Base-by-base conservation (phyloP, 2,329 filamentous ascomycete genomes). In the Ophiostoma montium region DNA sequence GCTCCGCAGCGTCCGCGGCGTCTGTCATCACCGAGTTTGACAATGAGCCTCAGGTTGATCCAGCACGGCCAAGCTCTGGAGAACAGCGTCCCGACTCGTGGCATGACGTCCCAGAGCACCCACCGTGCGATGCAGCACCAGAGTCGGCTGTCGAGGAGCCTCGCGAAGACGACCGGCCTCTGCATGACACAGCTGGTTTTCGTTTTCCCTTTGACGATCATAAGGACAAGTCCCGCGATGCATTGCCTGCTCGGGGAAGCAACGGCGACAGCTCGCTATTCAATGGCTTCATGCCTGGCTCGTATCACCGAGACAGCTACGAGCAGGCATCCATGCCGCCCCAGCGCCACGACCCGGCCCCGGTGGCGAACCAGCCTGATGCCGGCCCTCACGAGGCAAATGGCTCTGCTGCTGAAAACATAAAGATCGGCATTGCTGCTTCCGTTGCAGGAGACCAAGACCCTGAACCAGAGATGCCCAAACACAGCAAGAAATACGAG, bases 1-100 rank as follows among this genome's bases (percentile, higher is more conserved):
- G 63, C 31, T 82, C 81, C 15, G 75, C 80, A 3, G 60, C 77
- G 13, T 84, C 82, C 6, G 66, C 65, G 43, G 66, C 65, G 6
- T 81, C 79, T n/a, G 71, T 71, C 38, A 72, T 72, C 8, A 86
- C 82, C 0, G 80, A 85, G 57, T 84, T 87, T 56, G 84, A 88
- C 55, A 72, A 70, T n/a, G 83, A 87, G 56, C 72, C 79, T 19
- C 83, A 87, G 59, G 76, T 72, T 1, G 75, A 79, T 42, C 65
- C 72, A 1, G 65, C 70, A 1, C 57, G 67, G 15, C 66, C 64
- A 1, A 48, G 47, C 5, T 21, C 41, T 2, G 30, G 42, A 3
- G 21, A 38, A 8, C 31, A 18, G 23, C 32, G 31, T 2, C 44
- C 30, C n/a, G 27, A 45, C 3, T 11, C 39, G 5, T 44, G 35